phyloP scores from a whole-genome alignment of 78 protist species.

The Dictyostelium firmibasis region DNA sequence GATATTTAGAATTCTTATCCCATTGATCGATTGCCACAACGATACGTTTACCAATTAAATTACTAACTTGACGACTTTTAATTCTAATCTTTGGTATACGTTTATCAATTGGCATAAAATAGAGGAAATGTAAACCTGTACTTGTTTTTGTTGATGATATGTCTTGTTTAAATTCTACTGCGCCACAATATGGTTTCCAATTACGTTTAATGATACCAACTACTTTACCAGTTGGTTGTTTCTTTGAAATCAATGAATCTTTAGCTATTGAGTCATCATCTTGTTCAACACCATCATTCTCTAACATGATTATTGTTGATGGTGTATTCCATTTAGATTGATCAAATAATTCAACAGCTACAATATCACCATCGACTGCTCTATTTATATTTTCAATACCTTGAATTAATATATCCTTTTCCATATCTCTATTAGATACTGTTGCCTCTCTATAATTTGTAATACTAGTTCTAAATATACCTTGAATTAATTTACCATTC shows the following conservation, averaged over 20 bases:
- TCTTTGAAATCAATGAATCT: background rate
- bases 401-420: conserved; percentile 71
- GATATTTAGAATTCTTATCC: conserved; percentile 73
- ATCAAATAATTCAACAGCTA: conserved; percentile 71
- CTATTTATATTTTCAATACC: conserved; percentile 76
- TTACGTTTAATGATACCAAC: conserved; percentile 85
- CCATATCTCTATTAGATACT: conserved; percentile 13
- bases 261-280: conserved; percentile 57
- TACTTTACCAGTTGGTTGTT: conserved; percentile 65
- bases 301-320: conserved; percentile 39
- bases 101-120: conserved; percentile 79
- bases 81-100: conserved; percentile 81
- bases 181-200: conserved; percentile 88
- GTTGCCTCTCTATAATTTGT: conserved; percentile 63
- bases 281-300: conserved; percentile 56
- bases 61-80: conserved; percentile 59
- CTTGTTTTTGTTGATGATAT: background rate
- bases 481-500: conserved; percentile 58
- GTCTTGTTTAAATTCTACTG: conserved; percentile 34
- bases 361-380: conserved; percentile 84
- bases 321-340: conserved; percentile 49
- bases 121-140: background rate
- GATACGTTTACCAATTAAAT: conserved; percentile 62
- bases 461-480: conserved; percentile 55
- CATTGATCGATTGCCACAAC: conserved; percentile 88